Evolutionary conservation across 768 basidiomycete genomes (phyloP).

Genomic region (Trametes coccinea): DNA sequence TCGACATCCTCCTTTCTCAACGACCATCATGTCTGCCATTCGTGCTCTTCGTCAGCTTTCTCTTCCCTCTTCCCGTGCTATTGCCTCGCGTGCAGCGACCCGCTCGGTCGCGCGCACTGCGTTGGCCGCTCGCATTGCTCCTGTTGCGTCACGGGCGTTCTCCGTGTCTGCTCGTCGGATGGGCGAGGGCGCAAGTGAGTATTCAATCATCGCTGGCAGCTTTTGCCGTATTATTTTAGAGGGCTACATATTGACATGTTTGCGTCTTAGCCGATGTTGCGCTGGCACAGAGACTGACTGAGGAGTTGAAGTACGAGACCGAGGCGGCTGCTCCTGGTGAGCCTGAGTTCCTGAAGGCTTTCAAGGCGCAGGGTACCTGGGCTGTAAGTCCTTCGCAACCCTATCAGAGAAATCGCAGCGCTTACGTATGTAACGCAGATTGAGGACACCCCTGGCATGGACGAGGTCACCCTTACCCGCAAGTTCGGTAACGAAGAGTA

Average conservation of each 20-base stretch:
- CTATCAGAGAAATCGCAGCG: no score
- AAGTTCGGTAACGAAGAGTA: constrained; percentile 91
- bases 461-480: constrained; percentile 81
- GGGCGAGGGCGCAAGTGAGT: constrained; percentile 48
- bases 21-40: constrained; percentile 56
- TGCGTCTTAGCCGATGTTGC: constrained; percentile 61
- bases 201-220: not conserved
- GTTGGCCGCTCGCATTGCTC: constrained; percentile 28
- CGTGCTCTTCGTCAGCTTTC: constrained; percentile 61
- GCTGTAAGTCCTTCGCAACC: constrained; percentile 43
- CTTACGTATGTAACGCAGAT: constrained; percentile 45
- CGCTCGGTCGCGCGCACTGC: constrained; percentile 24
- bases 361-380: constrained; percentile 79
- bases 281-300: constrained; percentile 70
- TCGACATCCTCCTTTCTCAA: not conserved
- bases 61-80: constrained; percentile 43
- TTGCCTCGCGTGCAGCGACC: constrained; percentile 28
- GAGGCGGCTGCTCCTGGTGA: constrained; percentile 48
- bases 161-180: constrained; percentile 40
- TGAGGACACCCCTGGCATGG: constrained; percentile 66
- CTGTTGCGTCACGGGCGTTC: constrained; percentile 39
- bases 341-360: constrained; percentile 78
- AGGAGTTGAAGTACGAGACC: constrained; percentile 87
- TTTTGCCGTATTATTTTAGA: not conserved
- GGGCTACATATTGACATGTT: not conserved